phyloP scores from a whole-genome alignment of 768 basidiomycete genomes.

The Omphalotus guepiniiformis region DNA sequence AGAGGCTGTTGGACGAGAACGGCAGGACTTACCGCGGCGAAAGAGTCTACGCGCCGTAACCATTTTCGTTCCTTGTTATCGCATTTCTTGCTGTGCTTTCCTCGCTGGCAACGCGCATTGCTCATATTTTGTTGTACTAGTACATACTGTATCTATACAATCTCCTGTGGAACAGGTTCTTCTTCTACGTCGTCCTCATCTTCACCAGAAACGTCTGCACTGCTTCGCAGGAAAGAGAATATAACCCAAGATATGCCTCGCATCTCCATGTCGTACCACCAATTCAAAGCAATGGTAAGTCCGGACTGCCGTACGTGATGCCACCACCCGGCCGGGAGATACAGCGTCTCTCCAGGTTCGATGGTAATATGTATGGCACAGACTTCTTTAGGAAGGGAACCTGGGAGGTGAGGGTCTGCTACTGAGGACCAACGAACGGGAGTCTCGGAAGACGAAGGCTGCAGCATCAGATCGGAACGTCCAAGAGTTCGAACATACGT shows the following conservation, averaged over 20 bases:
- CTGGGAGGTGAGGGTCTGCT: constrained; percentile 47
- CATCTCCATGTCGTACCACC: constrained; percentile 87
- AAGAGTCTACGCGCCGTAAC: constrained; percentile 27
- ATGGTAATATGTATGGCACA: constrained; percentile 67
- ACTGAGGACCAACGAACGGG: constrained; percentile 83
- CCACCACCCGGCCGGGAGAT: constrained; percentile 94
- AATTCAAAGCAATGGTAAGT: constrained; percentile 71
- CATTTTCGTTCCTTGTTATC: not conserved
- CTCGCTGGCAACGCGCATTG: not conserved
- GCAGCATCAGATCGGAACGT: constrained; percentile 24
- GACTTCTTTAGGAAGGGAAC: constrained; percentile 44
- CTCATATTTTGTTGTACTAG: not conserved
- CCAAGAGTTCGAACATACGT: constrained; percentile 45
- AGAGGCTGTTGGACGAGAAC: constrained; percentile 52
- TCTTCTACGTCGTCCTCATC: constrained; percentile 26
- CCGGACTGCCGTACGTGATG: constrained; percentile 79
- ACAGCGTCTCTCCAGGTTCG: constrained; percentile 71
- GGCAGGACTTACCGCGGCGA: constrained; percentile 38
- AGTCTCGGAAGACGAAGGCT: constrained; percentile 27
- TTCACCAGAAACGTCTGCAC: constrained; percentile 31
- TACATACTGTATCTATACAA: not conserved
- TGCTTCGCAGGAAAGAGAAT: constrained; percentile 55
- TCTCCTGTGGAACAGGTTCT: constrained; percentile 2
- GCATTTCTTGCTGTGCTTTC: not conserved
- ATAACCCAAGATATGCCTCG: constrained; percentile 68